Conservation (phyloP, 139 green algal species). For the Chlorella sp. region DNA sequence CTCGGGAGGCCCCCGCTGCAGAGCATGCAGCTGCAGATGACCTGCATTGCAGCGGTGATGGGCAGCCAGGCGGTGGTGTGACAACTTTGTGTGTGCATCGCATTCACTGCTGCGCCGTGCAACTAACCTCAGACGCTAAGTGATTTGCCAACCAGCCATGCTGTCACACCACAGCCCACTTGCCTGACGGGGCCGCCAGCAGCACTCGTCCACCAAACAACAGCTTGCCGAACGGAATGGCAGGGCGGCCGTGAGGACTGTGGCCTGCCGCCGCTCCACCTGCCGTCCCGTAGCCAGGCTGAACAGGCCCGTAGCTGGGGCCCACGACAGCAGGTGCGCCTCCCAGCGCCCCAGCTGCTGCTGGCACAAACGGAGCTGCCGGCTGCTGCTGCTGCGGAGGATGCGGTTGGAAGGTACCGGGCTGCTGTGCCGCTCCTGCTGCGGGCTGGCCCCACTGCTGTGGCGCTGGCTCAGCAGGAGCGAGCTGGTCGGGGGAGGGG, state of each 20-base stretch:
- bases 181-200: conserved; percentile 1
- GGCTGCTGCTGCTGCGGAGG: background rate
- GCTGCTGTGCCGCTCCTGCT: background rate
- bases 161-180: background rate
- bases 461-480: background rate
- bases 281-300: background rate
- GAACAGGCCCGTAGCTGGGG: background rate
- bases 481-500: too few relatives aligned
- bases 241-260: conserved; percentile 17
- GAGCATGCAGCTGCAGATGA: background rate
- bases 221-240: conserved; percentile 24
- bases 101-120: too few relatives aligned
- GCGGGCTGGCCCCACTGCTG: background rate
- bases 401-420: background rate
- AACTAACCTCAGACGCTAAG: too few relatives aligned
- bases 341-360: background rate
- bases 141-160: too few relatives aligned
- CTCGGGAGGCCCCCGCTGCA: background rate
- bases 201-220: conserved; percentile 39
- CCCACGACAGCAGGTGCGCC: background rate
- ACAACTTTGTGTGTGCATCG: too few relatives aligned
- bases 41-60: background rate
- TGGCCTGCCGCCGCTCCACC: background rate
- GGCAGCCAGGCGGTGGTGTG: too few relatives aligned
- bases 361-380: background rate